These are phyloP conservation scores for Dalechampia spathulata DNA, from an alignment of 441 rosid species.

Conservation along the genomic window DNA sequence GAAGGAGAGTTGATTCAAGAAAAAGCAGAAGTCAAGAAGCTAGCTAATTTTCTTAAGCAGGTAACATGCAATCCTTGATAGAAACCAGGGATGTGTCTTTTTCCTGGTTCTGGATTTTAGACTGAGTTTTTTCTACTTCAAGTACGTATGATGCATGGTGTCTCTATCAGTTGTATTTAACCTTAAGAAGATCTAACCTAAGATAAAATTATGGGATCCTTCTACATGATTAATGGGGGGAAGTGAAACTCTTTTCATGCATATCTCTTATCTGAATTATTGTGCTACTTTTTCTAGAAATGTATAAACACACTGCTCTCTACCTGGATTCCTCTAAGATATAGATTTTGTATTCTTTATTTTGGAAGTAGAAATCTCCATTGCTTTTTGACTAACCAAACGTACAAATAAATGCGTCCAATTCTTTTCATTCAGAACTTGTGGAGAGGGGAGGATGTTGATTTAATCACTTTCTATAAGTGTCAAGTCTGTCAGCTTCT, in stretches of 20 bases:
- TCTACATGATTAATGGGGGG: not conserved
- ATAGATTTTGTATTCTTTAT: too few relatives aligned
- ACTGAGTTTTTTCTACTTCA: not conserved
- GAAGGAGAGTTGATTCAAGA: constrained; percentile 95
- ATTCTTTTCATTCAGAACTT: too few relatives aligned
- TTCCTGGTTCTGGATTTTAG: not conserved
- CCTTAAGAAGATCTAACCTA: not conserved
- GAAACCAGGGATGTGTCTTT: not conserved
- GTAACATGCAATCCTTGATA: constrained; percentile 28
- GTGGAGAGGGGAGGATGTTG: too few relatives aligned
- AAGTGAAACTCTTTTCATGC: not conserved
- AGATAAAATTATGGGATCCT: not conserved
- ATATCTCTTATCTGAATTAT: not conserved
- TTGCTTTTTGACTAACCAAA: too few relatives aligned
- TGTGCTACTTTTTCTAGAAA: too few relatives aligned
- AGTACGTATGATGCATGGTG: not conserved
- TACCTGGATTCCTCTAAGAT: too few relatives aligned
- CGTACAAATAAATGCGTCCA: too few relatives aligned
- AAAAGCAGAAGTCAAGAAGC: constrained; percentile 92
- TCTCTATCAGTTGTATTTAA: not conserved
- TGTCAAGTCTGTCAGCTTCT: too few relatives aligned
- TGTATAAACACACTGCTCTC: too few relatives aligned
- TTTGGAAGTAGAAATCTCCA: too few relatives aligned
- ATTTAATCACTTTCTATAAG: too few relatives aligned
- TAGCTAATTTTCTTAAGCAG: constrained; percentile 85